A percentile compares a stretch with the other conserved stretches of the same genome.
Conservation (phyloP, 1,284 basidiomycete genomes). For the Trametes sp. region DNA sequence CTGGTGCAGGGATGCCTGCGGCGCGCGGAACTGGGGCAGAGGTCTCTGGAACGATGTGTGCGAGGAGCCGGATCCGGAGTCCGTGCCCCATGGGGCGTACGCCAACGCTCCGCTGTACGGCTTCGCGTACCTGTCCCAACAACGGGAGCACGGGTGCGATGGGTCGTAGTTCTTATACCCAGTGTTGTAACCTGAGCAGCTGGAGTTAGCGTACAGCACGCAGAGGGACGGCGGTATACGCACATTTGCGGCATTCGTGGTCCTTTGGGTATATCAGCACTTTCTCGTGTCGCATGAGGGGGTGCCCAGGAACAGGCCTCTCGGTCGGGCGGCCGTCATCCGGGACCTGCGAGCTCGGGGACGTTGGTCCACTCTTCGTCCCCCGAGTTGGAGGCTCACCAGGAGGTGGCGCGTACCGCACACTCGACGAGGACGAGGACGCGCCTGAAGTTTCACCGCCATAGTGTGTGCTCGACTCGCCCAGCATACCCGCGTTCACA, state of each 20-base stretch:
- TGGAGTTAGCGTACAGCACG: neutral
- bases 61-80: conserved; percentile 29
- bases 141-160: conserved; percentile 67
- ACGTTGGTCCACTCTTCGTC: conserved; percentile 11
- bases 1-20: conserved; percentile 33
- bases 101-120: conserved; percentile 64
- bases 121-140: conserved; percentile 72
- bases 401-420: conserved; percentile 32
- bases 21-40: conserved; percentile 43
- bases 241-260: conserved; percentile 62
- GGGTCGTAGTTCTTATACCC: conserved; percentile 78
- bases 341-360: conserved; percentile 24
- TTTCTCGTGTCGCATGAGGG: conserved; percentile 63
- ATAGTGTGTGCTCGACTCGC: conserved; percentile 33
- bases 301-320: conserved; percentile 67
- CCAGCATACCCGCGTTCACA: conserved; percentile 26
- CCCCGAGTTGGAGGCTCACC: conserved; percentile 33
- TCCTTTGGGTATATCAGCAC: conserved; percentile 73
- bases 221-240: conserved; percentile 2
- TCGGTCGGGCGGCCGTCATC: conserved; percentile 68
- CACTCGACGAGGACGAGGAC: conserved; percentile 29
- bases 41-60: conserved; percentile 49
- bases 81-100: conserved; percentile 55
- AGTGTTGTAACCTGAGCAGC: conserved; percentile 64
- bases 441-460: conserved; percentile 31